These are phyloP conservation scores for Penicillium crustosum DNA, from an alignment of 2,329 filamentous ascomycete genomes.

Conservation along the genomic window DNA sequence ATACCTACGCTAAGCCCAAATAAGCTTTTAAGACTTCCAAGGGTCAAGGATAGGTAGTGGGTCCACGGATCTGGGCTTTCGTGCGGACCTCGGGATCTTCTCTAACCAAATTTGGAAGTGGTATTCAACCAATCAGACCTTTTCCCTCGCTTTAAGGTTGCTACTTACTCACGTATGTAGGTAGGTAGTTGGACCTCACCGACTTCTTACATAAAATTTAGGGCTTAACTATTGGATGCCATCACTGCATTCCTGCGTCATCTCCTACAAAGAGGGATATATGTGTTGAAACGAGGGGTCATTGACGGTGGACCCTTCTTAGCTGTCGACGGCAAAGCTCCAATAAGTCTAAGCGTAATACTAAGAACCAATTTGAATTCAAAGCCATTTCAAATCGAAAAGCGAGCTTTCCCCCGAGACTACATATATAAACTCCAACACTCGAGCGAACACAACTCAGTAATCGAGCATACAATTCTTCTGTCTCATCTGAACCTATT, in stretches of 20 bases:
- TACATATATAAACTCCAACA: background rate
- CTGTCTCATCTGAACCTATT: background rate
- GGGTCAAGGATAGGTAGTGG: background rate
- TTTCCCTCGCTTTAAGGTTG: background rate
- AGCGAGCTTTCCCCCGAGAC: background rate
- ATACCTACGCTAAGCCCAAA: too few species aligned
- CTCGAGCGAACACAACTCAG: background rate
- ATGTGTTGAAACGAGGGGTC: background rate
- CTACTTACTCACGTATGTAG: background rate
- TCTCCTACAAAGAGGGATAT: background rate
- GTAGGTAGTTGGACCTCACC: background rate
- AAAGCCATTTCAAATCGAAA: background rate
- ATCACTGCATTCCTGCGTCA: background rate
- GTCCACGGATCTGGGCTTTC: background rate
- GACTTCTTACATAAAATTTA: background rate
- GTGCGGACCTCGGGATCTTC: background rate
- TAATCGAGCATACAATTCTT: too few species aligned
- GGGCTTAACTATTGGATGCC: background rate
- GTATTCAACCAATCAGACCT: background rate
- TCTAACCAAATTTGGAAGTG: background rate
- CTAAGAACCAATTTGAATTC: background rate
- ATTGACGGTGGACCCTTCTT: background rate
- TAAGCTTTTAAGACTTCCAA: too few species aligned
- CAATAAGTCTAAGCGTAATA: background rate
- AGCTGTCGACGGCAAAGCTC: background rate